A percentile compares a stretch with the other conserved stretches of the same genome.
Conservation (phyloP, 768 basidiomycete species). For the Hebeloma cylindrosporum region DNA sequence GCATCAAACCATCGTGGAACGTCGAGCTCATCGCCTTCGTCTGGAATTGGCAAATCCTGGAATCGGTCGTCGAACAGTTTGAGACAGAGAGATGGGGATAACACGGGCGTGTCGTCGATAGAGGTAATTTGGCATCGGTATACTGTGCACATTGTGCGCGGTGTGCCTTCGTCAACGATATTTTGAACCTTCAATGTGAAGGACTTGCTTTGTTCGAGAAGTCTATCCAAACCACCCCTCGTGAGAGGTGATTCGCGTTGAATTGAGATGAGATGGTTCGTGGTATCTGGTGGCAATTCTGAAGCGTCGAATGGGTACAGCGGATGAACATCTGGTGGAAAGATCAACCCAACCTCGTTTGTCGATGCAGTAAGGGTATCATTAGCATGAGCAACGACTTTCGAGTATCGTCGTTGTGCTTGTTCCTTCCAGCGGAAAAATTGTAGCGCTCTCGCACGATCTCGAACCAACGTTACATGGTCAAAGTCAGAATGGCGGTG, state of each 20-base stretch:
- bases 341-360: too few species aligned
- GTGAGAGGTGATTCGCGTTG: constrained; percentile 13
- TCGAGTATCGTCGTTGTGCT: too few species aligned
- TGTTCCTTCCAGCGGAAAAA: too few species aligned
- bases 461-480: too few species aligned
- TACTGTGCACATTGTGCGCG: constrained; percentile 11
- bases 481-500: constrained; percentile 27
- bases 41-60: constrained; percentile 12
- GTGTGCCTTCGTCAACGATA: constrained; percentile 10
- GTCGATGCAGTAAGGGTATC: too few species aligned
- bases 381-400: too few species aligned
- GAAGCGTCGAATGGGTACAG: too few species aligned
- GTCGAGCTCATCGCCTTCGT: constrained; percentile 9
- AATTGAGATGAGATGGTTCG: constrained; percentile 7
- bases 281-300: constrained; percentile 8
- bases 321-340: too few species aligned
- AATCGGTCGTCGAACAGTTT: constrained; percentile 25
- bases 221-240: constrained; percentile 2
- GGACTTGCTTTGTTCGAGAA: constrained; percentile 4
- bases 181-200: constrained; percentile 14
- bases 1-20: constrained; percentile 9
- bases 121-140: constrained; percentile 19
- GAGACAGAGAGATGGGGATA: constrained; percentile 16
- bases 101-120: constrained; percentile 18
- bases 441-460: too few species aligned